Percentiles rank a stretch among this genome's conserved stretches.
These are phyloP conservation scores for Litsea cubeba DNA, from an alignment of 164 flowering plant genomes.

Conservation along the genomic window DNA sequence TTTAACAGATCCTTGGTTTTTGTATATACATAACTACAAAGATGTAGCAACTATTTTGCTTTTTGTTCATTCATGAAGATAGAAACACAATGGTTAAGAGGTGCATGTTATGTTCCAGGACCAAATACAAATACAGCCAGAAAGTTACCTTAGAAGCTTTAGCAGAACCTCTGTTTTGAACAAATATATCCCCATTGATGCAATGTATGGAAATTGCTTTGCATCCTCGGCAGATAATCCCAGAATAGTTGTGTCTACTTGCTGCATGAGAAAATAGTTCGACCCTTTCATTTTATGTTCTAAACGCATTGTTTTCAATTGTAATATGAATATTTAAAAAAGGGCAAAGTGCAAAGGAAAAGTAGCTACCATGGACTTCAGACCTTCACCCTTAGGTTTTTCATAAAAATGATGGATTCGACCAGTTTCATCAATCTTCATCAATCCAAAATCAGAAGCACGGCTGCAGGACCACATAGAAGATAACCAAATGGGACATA, in stretches of 20 bases:
- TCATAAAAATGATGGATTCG: conserved; percentile 60
- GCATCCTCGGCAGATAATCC: conserved; percentile 67
- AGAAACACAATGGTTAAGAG: neutral
- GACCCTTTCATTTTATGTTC: neutral
- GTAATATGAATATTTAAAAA: neutral
- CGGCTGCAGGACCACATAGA: conserved; percentile 47
- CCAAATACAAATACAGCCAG: neutral
- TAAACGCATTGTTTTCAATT: neutral
- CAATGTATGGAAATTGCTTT: conserved; percentile 59
- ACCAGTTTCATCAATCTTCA: conserved; percentile 74
- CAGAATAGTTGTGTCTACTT: conserved; percentile 71
- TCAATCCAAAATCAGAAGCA: conserved; percentile 81
- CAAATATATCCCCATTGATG: conserved; percentile 92
- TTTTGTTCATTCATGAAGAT: neutral
- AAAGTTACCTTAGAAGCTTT: conserved; percentile 43
- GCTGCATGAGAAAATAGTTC: conserved; percentile 32
- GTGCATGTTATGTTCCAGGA: neutral
- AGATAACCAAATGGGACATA: neutral
- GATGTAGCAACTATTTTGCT: neutral
- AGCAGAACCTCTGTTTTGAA: conserved; percentile 73
- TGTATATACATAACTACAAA: neutral
- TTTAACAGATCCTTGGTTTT: too few species aligned
- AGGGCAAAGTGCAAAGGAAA: neutral
- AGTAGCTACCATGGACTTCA: conserved; percentile 65
- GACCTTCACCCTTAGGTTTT: conserved; percentile 69